Evolutionary conservation across 768 basidiomycete genomes (phyloP).

Genomic region (Pluteus cervinus): DNA sequence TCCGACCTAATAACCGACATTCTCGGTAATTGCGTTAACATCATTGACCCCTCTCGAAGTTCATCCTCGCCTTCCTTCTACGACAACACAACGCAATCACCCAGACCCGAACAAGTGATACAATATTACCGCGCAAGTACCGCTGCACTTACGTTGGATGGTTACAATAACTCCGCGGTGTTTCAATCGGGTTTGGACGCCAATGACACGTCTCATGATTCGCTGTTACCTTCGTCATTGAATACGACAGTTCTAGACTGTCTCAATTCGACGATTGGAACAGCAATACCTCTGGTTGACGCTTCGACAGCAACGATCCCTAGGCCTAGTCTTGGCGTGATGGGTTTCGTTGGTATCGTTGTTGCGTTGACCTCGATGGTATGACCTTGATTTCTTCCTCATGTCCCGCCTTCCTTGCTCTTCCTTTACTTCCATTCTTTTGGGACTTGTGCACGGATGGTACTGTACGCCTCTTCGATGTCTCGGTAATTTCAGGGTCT

Average conservation of each 20-base stretch:
- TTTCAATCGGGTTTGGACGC: no score
- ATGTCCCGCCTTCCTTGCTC: no score
- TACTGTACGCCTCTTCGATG: no score
- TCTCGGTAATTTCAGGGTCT: no score
- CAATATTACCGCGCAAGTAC: slow-evolving; percentile 69
- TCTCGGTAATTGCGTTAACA: slow-evolving; percentile 33
- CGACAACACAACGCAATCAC: slow-evolving; percentile 23
- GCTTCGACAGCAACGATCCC: slow-evolving; percentile 14
- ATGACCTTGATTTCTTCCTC: slow-evolving; percentile 16
- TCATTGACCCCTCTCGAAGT: slow-evolving; percentile 15
- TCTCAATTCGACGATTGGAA: slow-evolving; percentile 57
- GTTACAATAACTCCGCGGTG: slow-evolving; percentile 59
- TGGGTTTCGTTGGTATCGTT: slow-evolving; percentile 7
- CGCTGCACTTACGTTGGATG: slow-evolving; percentile 54
- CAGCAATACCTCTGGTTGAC: slow-evolving; percentile 49
- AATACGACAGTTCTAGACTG: slow-evolving; percentile 46
- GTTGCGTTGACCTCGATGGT: slow-evolving; percentile 14
- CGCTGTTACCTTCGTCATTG: slow-evolving; percentile 47
- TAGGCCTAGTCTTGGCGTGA: background rate
- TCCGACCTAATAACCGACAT: slow-evolving; percentile 36
- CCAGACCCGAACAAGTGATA: slow-evolving; percentile 49
- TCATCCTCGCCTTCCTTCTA: slow-evolving; percentile 20
- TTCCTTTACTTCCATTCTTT: no score
- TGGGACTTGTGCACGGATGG: no score
- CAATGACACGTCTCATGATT: slow-evolving; percentile 36